These are phyloP conservation scores for Ichthyophthirius multifiliis DNA, from an alignment of 169 alveolate species.

Conservation along the genomic window DNA sequence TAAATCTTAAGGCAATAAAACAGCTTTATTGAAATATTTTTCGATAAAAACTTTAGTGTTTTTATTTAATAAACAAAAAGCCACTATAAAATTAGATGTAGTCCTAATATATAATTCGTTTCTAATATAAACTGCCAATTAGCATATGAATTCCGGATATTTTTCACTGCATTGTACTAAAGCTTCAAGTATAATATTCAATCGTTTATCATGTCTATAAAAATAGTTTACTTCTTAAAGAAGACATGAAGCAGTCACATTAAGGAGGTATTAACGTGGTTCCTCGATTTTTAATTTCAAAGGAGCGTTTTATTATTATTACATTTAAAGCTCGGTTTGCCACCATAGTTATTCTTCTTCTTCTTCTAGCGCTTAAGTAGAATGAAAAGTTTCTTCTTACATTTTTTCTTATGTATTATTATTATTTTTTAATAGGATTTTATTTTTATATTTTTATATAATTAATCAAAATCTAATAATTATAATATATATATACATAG, in stretches of 20 bases:
- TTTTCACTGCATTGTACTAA: slow-evolving; percentile 9
- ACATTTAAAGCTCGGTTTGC: too few species aligned
- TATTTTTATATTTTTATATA: too few species aligned
- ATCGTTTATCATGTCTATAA: not conserved
- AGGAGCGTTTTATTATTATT: too few species aligned
- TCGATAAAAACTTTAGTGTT: slow-evolving; percentile 17
- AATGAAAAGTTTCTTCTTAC: too few species aligned
- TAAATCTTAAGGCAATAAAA: slow-evolving; percentile 38
- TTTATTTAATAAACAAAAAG: slow-evolving; percentile 18
- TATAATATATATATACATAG: too few species aligned
- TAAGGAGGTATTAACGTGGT: slow-evolving; percentile 48
- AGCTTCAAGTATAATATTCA: not conserved
- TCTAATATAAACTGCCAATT: slow-evolving; percentile 40
- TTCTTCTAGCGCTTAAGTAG: too few species aligned
- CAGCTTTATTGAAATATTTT: slow-evolving; percentile 24
- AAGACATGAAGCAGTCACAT: slow-evolving; percentile 18
- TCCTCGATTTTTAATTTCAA: slow-evolving; percentile 59
- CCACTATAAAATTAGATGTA: slow-evolving; percentile 38
- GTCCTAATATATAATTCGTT: slow-evolving; percentile 30
- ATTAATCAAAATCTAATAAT: too few species aligned
- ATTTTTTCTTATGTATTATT: too few species aligned
- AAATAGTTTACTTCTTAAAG: slow-evolving; percentile 33
- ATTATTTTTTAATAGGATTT: too few species aligned
- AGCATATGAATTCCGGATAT: slow-evolving; percentile 40
- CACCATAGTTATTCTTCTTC: too few species aligned